Evolutionary conservation across 2,329 filamentous ascomycete genomes (phyloP).

Genomic region (Neobulgaria alba): DNA sequence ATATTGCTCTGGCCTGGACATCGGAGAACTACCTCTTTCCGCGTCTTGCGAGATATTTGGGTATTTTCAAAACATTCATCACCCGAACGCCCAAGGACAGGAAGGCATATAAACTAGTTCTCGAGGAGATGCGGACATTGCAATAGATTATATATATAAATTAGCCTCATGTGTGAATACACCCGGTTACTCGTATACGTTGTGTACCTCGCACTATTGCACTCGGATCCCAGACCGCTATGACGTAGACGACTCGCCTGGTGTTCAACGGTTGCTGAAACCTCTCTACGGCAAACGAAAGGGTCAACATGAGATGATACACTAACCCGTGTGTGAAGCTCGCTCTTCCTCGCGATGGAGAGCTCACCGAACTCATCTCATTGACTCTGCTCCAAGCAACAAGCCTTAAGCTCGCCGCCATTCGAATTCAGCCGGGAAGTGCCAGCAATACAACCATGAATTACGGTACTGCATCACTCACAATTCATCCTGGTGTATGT

Average conservation of each 20-base stretch:
- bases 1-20: slow-evolving; percentile 60
- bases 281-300: slow-evolving; percentile 15
- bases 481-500: background rate
- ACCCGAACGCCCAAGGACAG: slow-evolving; percentile 61
- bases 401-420: too few species aligned
- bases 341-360: too few species aligned
- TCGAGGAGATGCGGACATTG: slow-evolving; percentile 49
- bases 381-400: too few species aligned
- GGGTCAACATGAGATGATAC: slow-evolving; percentile 15
- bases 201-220: too few species aligned
- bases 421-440: too few species aligned
- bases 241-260: too few species aligned
- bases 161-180: background rate
- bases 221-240: too few species aligned
- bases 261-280: background rate
- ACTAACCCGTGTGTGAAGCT: slow-evolving; percentile 1
- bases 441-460: slow-evolving; percentile 23
- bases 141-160: slow-evolving; percentile 8
- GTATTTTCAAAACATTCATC: slow-evolving; percentile 49
- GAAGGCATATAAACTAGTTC: slow-evolving; percentile 79
- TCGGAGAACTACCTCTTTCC: slow-evolving; percentile 67
- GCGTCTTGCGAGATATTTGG: slow-evolving; percentile 57
- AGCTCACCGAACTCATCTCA: too few species aligned
- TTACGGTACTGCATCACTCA: slow-evolving; percentile 19
- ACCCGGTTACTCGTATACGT: too few species aligned